phyloP scores from a whole-genome alignment of 306 rosid genomes.

The Gillenia trifoliata region DNA sequence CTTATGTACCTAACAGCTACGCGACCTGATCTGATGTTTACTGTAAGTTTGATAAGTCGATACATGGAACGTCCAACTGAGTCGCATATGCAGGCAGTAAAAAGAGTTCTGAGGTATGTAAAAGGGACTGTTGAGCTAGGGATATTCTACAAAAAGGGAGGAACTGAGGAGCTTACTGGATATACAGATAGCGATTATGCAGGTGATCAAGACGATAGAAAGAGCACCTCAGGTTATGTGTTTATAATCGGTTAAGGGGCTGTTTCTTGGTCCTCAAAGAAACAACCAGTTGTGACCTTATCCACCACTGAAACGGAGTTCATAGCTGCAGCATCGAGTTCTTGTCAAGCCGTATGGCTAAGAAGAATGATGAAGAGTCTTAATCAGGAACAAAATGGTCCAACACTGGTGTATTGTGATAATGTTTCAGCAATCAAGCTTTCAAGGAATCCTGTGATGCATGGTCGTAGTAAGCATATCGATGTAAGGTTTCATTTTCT shows the following conservation, averaged over 20 bases:
- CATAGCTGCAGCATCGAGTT: no score
- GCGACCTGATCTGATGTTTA: neutral
- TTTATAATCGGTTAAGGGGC: neutral
- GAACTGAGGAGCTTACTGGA: neutral
- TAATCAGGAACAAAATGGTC: no score
- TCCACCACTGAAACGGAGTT: no score
- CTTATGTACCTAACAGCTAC: neutral
- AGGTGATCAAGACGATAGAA: neutral
- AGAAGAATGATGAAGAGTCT: no score
- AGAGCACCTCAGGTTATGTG: neutral
- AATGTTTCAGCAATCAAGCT: no score
- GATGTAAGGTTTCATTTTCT: no score
- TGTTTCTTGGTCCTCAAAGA: neutral
- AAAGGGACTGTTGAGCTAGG: neutral
- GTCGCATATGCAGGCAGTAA: neutral
- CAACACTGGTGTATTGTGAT: no score
- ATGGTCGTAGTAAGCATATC: no score
- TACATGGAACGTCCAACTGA: no score
- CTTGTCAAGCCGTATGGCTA: no score
- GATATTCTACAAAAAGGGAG: no score
- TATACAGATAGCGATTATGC: neutral
- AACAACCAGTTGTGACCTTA: neutral
- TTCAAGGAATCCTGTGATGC: no score
- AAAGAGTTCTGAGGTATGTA: neutral
- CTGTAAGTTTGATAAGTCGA: neutral